These are phyloP conservation scores for Fusarium anthophilum DNA, from an alignment of 2,329 filamentous ascomycete genomes.

Conservation along the genomic window DNA sequence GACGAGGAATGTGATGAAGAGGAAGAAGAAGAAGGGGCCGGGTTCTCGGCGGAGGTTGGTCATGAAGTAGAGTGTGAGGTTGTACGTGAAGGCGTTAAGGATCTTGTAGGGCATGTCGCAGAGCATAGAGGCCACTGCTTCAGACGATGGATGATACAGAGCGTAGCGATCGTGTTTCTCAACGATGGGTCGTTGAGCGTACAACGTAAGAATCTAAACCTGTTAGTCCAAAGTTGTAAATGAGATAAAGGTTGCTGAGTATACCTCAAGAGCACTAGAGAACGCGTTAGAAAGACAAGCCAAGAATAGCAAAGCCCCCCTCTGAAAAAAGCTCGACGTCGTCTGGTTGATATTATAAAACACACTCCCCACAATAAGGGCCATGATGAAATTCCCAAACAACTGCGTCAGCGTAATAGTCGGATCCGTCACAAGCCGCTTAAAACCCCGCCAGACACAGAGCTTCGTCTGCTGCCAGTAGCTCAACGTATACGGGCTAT, in stretches of 20 bases:
- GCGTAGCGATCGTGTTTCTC: conserved; percentile 50
- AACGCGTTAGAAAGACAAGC: conserved; percentile 62
- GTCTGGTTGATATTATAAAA: conserved; percentile 58
- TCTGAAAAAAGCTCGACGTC: conserved; percentile 56
- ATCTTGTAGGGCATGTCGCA: conserved; percentile 54
- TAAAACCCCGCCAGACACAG: conserved; percentile 48
- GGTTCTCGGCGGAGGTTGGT: conserved; percentile 54
- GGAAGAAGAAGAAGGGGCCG: conserved; percentile 58
- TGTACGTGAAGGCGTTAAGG: conserved; percentile 51
- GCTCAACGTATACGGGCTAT: conserved; percentile 37
- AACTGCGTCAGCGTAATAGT: conserved; percentile 51
- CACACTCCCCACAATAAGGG: conserved; percentile 61
- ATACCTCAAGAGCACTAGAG: conserved; percentile 44
- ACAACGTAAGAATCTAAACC: conserved; percentile 41
- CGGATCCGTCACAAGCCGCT: conserved; percentile 52
- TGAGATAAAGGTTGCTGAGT: fast-evolving
- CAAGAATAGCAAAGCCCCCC: conserved; percentile 60
- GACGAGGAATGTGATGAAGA: conserved; percentile 53
- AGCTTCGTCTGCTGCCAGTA: conserved; percentile 36
- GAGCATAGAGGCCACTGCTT: conserved; percentile 47
- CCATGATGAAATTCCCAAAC: conserved; percentile 57
- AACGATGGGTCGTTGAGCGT: conserved; percentile 46
- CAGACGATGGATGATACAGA: conserved; percentile 47
- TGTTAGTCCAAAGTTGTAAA: conserved; percentile 40
- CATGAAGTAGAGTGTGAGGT: conserved; percentile 60